Percentiles rank a stretch among this genome's conserved stretches.
These are phyloP conservation scores for Boletus mariae DNA, from an alignment of 1,284 basidiomycete genomes.

Conservation along the genomic window DNA sequence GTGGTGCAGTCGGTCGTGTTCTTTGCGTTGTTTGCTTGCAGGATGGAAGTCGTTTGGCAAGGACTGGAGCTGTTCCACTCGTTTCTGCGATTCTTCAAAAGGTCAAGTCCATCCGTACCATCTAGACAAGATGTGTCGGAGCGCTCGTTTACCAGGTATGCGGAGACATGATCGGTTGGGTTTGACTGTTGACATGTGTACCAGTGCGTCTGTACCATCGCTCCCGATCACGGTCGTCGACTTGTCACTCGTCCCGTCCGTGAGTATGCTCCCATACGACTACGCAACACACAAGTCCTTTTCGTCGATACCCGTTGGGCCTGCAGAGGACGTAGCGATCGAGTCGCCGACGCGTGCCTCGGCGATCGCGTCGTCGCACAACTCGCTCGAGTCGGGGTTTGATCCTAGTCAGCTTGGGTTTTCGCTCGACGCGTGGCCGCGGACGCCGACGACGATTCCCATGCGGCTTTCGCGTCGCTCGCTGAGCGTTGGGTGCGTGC, in stretches of 20 bases:
- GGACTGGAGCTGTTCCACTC: conserved; percentile 7
- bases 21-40: conserved; percentile 37
- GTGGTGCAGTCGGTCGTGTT: conserved; percentile 39
- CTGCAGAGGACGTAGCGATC: conserved; percentile 15
- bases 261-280: conserved; percentile 10
- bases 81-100: background rate
- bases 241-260: conserved; percentile 15
- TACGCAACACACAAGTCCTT: conserved; percentile 5
- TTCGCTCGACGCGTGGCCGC: conserved; percentile 18
- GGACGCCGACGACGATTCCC: conserved; percentile 17
- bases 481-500: background rate
- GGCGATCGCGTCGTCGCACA: conserved; percentile 28
- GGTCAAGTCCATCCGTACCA: background rate
- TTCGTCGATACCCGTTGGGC: conserved; percentile 2
- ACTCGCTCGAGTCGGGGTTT: conserved; percentile 28
- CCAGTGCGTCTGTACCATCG: conserved; percentile 16
- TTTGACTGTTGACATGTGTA: conserved; percentile 5
- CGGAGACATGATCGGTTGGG: background rate
- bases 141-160: conserved; percentile 13
- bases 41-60: conserved; percentile 16
- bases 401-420: conserved; percentile 15
- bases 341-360: conserved; percentile 37
- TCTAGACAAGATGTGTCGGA: background rate
- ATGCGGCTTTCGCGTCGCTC: conserved; percentile 6
- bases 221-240: conserved; percentile 27